Evolutionary conservation across 108 stramenopile species (phyloP), one percentile per base, ranked within the genome.

Genomic region (Cylindrotheca closterium): DNA sequence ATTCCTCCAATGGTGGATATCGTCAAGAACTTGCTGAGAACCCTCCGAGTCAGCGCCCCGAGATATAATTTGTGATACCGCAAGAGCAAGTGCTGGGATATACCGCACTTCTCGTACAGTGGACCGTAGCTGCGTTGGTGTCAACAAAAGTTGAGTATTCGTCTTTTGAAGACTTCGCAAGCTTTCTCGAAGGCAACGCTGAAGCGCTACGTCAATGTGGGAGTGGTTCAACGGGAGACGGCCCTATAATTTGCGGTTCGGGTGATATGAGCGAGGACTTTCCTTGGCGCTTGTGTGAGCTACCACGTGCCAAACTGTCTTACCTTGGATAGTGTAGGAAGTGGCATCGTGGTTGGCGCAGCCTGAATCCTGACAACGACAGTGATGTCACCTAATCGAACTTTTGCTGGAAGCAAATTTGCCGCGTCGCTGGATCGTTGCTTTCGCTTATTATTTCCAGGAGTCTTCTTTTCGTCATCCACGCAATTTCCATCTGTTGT

Each of bases 261-360:
- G n/a, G n/a, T n/a, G n/a, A n/a, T n/a, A n/a, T n/a, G n/a, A n/a
- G n/a, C n/a, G n/a, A n/a, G n/a, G n/a, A n/a, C n/a, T n/a, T n/a
- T n/a, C n/a, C n/a, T n/a, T n/a, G n/a, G n/a, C n/a, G n/a, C n/a
- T n/a, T n/a, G n/a, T n/a, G n/a, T n/a, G n/a, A n/a, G n/a, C n/a
- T n/a, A n/a, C n/a, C n/a, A n/a, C n/a, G n/a, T n/a, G n/a, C n/a
- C n/a, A 63, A 23, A 10, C 18, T 31, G 21, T 60, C 73, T 30
- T 59, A 78, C 82, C 70, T 93, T 94, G 8, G 87, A 90, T 7
- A 94, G 69, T 12, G 92, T 87, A 32, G 92, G 92, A 51, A 94
- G 82, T 30, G 89, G 88, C 51, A 94, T 68, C 17, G 62, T 56
- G 32, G 86, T 74, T 52, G 87, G 89, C 33, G 85, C 71, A 19